A percentile compares a stretch with the other conserved stretches of the same genome.
Conservation (phyloP, 2,329 filamentous ascomycete species). For the Sphaerostilbella broomeana region DNA sequence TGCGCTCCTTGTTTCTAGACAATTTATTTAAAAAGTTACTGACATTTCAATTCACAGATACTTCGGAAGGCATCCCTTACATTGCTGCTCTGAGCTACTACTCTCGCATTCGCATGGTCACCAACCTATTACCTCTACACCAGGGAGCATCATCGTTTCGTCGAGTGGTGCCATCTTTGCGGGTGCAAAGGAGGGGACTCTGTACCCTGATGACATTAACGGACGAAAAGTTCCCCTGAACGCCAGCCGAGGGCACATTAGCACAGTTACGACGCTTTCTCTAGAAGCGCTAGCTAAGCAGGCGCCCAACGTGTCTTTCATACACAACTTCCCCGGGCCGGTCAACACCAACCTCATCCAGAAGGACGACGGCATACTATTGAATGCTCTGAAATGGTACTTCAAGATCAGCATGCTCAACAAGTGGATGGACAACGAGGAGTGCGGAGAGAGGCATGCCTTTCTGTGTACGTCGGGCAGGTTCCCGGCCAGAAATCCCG, state of each 20-base stretch:
- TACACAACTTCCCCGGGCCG: constrained; percentile 25
- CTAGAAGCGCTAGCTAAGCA: constrained; percentile 19
- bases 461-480: constrained; percentile 19
- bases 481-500: constrained; percentile 14
- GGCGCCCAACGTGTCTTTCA: constrained; percentile 21
- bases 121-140: no score
- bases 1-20: not conserved
- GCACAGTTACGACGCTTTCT: constrained; percentile 20
- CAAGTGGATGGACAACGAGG: constrained; percentile 16
- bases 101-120: not conserved
- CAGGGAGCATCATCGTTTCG: constrained; percentile 7
- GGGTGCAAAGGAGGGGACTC: constrained; percentile 16
- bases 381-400: constrained; percentile 16
- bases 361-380: constrained; percentile 15
- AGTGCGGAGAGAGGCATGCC: constrained; percentile 21
- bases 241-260: constrained; percentile 19
- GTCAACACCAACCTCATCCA: constrained; percentile 23
- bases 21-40: no score
- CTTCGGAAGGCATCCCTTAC: constrained; percentile 49
- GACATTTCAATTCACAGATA: constrained; percentile 40
- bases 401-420: constrained; percentile 11
- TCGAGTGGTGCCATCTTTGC: constrained; percentile 22
- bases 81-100: constrained; percentile 29
- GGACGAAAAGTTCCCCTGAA: constrained; percentile 18
- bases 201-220: constrained; percentile 20